Evolutionary conservation across 768 basidiomycete genomes (phyloP).

Genomic region (Boletus tomentosulus): DNA sequence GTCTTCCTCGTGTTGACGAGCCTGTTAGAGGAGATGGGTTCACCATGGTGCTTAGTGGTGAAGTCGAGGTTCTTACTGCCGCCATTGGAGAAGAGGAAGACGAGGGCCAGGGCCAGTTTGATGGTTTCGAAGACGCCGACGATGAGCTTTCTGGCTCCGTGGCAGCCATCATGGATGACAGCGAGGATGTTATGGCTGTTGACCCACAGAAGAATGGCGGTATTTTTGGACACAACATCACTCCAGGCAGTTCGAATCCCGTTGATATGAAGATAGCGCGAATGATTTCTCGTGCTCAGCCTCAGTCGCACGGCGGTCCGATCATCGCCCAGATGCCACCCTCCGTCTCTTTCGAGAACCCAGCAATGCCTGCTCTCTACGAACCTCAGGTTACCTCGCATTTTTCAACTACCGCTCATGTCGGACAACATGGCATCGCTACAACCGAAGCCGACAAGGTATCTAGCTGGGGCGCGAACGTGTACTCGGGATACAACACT

Average conservation of each 20-base stretch:
- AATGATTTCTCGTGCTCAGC: slow-evolving; percentile 22
- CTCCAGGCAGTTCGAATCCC: slow-evolving; percentile 31
- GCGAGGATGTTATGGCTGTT: slow-evolving; percentile 28
- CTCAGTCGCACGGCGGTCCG: slow-evolving; percentile 33
- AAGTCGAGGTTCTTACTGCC: slow-evolving; percentile 59
- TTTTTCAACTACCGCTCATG: slow-evolving; percentile 20
- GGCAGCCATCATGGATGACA: slow-evolving; percentile 26
- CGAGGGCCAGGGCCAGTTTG: slow-evolving; percentile 37
- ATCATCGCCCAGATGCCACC: slow-evolving; percentile 44
- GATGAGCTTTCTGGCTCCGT: slow-evolving; percentile 33
- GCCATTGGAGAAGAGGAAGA: slow-evolving; percentile 57
- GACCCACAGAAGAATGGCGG: slow-evolving; percentile 31
- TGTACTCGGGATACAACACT: slow-evolving; percentile 26
- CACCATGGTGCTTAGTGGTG: slow-evolving; percentile 62
- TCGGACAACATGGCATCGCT: slow-evolving; percentile 20
- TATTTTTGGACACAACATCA: slow-evolving; percentile 26
- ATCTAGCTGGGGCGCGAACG: slow-evolving; percentile 28
- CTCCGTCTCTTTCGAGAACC: slow-evolving; percentile 49
- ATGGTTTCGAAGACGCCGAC: slow-evolving; percentile 39
- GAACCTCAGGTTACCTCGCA: slow-evolving; percentile 36
- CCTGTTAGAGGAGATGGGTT: slow-evolving; percentile 70
- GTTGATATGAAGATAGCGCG: slow-evolving; percentile 24
- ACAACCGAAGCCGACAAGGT: slow-evolving; percentile 26
- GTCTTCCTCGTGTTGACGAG: slow-evolving; percentile 68
- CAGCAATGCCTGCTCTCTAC: slow-evolving; percentile 44